A percentile compares a stretch with the other conserved stretches of the same genome.
Evolutionary conservation across 345 rosid species (phyloP).

Genomic region (Capsella bursapastoris): DNA sequence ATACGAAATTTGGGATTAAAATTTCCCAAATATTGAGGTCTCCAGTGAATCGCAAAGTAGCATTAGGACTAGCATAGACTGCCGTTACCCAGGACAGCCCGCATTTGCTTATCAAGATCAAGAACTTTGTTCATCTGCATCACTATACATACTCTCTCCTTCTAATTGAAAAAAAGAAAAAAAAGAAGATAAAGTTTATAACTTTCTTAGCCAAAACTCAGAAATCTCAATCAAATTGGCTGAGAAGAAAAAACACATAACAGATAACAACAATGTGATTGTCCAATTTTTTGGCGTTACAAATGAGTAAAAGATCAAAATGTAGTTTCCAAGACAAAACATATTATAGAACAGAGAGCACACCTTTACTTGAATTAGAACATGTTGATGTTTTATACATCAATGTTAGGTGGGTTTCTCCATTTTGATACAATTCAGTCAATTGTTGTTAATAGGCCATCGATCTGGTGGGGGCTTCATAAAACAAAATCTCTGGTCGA

Average conservation of each 20-base stretch:
- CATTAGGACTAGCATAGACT: too few species aligned
- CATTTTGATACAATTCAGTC: background rate
- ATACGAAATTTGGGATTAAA: slow-evolving; percentile 15
- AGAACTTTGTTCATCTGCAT: background rate
- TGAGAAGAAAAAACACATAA: background rate
- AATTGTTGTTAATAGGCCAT: background rate
- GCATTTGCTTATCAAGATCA: slow-evolving; percentile 29
- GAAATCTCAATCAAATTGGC: background rate
- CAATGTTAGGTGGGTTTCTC: background rate
- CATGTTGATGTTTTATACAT: background rate
- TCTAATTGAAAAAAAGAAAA: background rate
- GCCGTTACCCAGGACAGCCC: too few species aligned
- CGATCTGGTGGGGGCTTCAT: slow-evolving; percentile 9
- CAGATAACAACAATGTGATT: background rate
- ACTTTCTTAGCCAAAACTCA: background rate
- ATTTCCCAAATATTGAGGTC: background rate
- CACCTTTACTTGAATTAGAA: background rate
- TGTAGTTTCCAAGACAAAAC: background rate
- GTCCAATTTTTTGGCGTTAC: too few species aligned
- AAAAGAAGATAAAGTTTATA: background rate
- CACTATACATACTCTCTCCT: background rate
- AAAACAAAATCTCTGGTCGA: slow-evolving; percentile 35
- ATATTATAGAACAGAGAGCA: background rate
- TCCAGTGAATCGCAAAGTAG: slow-evolving; percentile 26
- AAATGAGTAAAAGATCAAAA: background rate